Evolutionary conservation across 441 rosid species (phyloP), one percentile per base, ranked within the genome.

Genomic region (Erodium texanum): DNA sequence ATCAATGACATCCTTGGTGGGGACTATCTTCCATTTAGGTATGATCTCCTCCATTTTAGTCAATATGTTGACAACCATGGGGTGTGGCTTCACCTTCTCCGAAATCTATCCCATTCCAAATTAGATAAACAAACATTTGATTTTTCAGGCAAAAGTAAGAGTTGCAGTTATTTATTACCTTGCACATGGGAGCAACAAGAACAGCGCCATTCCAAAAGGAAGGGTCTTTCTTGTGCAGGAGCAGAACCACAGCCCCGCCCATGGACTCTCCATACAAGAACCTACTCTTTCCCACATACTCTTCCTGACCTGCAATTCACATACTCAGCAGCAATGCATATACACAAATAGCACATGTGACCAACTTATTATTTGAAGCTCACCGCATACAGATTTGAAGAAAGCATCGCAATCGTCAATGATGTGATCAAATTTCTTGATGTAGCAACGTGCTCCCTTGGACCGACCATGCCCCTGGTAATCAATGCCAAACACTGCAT

Each of bases 141-240:
- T n/a, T n/a, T n/a, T n/a, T n/a, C n/a, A n/a, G n/a, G n/a, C n/a
- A n/a, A n/a, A n/a, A n/a, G n/a, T n/a, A n/a, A n/a, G n/a, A n/a
- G n/a, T n/a, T n/a, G n/a, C n/a, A n/a, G n/a, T n/a, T n/a, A n/a
- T n/a, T 23, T 7, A 23, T 9, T 82, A 92, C 99, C 99, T 92
- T 94, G 67, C 99, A 94, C 99, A 94, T 94, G 4, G 99, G 99
- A n/a, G 99, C 99, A 29, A 87, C 92, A 16, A 94, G 94, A 64
- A 92, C 76, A 3, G 95, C 96, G 23, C 98, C 99, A 1, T 87
- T 84, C 85, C 93, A 94, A 56, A 92, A 85, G 34, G 81, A 24
- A 6, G 96, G 94, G 71, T 87, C 87, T 76, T 86, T 94, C 78
- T 75, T 85, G 83, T 92, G 98, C 20, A 94, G 85, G 41, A 94